Base-by-base conservation (phyloP, 441 rosid genomes). In the Populus tomentosa region DNA sequence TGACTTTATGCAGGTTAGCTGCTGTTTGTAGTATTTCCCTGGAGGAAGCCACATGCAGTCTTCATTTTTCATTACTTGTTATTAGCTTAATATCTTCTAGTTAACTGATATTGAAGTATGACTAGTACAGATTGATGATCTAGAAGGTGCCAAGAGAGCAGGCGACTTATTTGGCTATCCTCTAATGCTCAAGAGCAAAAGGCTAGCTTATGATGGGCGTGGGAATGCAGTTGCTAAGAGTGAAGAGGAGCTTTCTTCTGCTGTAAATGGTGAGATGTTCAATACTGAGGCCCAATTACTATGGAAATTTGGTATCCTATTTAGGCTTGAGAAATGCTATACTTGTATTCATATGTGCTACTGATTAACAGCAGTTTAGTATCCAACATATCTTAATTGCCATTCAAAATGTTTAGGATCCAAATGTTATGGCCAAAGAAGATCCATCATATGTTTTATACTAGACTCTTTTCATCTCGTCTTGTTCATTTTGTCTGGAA, bases 181-280 rank as follows among this genome's bases (percentile, higher is more conserved):
- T 73, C 92, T 94, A 73, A 94, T 96, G 98, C 80, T 94, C 67
- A 96, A 96, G 89, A 91, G 98, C 91, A 94, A 83, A 86, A 78
- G 94, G 53, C 82, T 94, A 83, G 99, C 99, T 46, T 96, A 96
- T 88, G 99, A 96, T 85, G 98, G 99, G 69, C 96, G 98, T 32
- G 99, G 98, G 76, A 96, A 96, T 94, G 96, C 96, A 77, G 98
- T 96, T 87, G 99, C 97, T 5, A 91, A 80, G 69, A 88, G 88
- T 83, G 90, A 89, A 70, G 90, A 86, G 30, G 96, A 83, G 32
- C 91, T 96, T 84, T 80, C 90, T 83, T 85, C 90, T 82, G 97
- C 98, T 69, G 83, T 94, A 76, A 65, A 88, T 9, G 88, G 99
- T 96, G 83, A 83, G 38, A 24, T 72, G 35, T 10, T 78, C 21